These are phyloP conservation scores for Solanum neorickii DNA, from an alignment of 257 asterid species.

Conservation along the genomic window DNA sequence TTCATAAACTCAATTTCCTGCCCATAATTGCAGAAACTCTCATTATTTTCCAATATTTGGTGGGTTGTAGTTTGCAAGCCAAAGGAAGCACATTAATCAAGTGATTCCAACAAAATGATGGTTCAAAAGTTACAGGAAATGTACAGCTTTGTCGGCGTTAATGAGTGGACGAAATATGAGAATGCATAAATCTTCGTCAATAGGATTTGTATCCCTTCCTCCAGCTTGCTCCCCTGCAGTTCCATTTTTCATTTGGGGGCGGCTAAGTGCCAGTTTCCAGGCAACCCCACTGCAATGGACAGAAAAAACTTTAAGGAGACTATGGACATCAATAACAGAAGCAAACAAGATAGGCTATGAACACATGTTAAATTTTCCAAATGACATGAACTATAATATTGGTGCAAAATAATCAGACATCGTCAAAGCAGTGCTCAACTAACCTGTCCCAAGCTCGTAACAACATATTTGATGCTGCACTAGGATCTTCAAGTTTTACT, in stretches of 20 bases:
- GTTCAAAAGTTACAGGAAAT: conserved; percentile 11
- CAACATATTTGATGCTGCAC: conserved; percentile 66
- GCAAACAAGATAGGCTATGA: not conserved
- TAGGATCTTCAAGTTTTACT: conserved; percentile 42
- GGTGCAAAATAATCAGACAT: not conserved
- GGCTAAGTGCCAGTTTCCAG: conserved; percentile 80
- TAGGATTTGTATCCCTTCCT: conserved; percentile 18
- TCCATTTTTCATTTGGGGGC: conserved; percentile 34
- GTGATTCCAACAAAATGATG: conserved; percentile 1
- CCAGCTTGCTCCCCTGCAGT: conserved; percentile 23
- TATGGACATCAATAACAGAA: not conserved
- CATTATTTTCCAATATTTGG: not conserved
- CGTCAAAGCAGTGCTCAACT: not conserved
- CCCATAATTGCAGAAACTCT: conserved; percentile 2
- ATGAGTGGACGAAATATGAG: conserved; percentile 82
- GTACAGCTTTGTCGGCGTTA: conserved; percentile 73
- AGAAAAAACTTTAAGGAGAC: not conserved
- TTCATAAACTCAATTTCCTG: conserved; percentile 94
- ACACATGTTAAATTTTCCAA: not conserved
- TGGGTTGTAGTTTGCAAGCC: not conserved
- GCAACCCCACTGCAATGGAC: conserved; percentile 61
- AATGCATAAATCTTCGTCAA: conserved; percentile 56
- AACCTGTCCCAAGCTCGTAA: conserved; percentile 95
- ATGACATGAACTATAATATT: not conserved
- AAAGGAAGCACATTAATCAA: not conserved